Evolutionary conservation across 2,329 filamentous ascomycete species (phyloP).

Genomic region (Neocatenulostroma microsporum): DNA sequence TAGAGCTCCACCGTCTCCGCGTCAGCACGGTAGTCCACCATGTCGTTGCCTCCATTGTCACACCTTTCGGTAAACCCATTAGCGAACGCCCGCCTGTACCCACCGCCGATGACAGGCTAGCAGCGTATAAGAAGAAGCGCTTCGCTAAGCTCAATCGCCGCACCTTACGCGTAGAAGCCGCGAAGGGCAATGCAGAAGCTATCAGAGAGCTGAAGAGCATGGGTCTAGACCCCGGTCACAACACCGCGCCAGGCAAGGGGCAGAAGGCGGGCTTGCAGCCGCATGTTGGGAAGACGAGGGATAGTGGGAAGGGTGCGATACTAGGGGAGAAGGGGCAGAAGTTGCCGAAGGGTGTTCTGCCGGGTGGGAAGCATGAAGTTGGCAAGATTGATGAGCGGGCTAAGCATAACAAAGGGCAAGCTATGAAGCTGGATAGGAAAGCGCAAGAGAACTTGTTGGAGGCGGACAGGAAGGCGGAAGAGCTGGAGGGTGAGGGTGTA

Average conservation of each 20-base stretch:
- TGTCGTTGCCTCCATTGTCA: conserved; percentile 66
- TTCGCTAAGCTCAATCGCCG: conserved; percentile 47
- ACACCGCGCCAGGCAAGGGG: conserved; percentile 22
- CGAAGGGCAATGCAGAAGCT: conserved; percentile 23
- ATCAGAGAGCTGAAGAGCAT: conserved; percentile 20
- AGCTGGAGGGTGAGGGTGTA: conserved; percentile 10
- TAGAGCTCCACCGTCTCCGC: conserved; percentile 63
- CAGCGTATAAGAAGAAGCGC: conserved; percentile 47
- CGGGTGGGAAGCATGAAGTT: conserved; percentile 24
- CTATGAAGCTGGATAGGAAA: conserved; percentile 21
- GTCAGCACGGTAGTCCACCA: conserved; percentile 60
- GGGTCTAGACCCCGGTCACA: conserved; percentile 24
- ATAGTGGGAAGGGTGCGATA: conserved; percentile 16
- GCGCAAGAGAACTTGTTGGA: conserved; percentile 19
- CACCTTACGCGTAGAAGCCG: conserved; percentile 22
- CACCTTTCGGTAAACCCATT: conserved; percentile 59
- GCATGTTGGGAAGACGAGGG: conserved; percentile 14
- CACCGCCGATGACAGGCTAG: conserved; percentile 54
- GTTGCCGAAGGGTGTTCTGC: conserved; percentile 26
- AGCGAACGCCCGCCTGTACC: conserved; percentile 59
- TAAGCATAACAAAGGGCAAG: conserved; percentile 22
- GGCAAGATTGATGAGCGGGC: conserved; percentile 24
- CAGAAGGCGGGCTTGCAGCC: conserved; percentile 20
- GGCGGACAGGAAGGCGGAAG: conserved; percentile 21
- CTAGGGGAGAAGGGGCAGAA: conserved; percentile 27